Evolutionary conservation across 2,329 filamentous ascomycete species (phyloP), one percentile per base, ranked within the genome.

Genomic region (Aureobasidium sp.): DNA sequence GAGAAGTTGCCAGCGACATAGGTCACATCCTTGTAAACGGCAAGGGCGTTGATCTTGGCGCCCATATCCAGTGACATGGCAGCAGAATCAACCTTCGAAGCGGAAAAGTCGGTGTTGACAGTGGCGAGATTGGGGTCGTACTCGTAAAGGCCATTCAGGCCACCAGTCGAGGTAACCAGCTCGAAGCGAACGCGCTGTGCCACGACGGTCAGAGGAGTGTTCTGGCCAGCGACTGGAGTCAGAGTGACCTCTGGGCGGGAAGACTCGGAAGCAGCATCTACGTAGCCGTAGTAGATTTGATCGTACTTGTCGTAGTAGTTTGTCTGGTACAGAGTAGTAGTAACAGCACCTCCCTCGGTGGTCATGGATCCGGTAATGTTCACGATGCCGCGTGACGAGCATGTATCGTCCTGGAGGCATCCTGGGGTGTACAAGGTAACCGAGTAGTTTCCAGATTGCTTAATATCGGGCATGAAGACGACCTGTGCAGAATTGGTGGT

Each of bases 221-320:
- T 76, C 73, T 91, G 88, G 42, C 83, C 86, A 36, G 81, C 73
- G 25, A 85, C 78, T 5, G 93, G 89, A 0, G 85, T 82, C 48
- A 99, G 77, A 0, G 89, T 96, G 58, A 99, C 86, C 5, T 84
- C 84, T 15, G 93, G 91, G 45, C 86, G 86, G 79, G 97, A 97
- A 22, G 82, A 83, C 65, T 78, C 79, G 11, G 84, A 87, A 59
- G 83, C 86, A 60, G 87, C 86, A 71, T 97, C 91, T 60, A 99
- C 85, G 67, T 86, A 86, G 51, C 92, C 94, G 67, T 87, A 88
- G 75, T 91, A 96, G 63, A 99, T 86, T 67, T 90, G 87, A 71
- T 99, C 94, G 71, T 96, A 97, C 75, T 99, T 99, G 79, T 97
- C 93, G 73, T 87, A 95, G 72, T 95, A 84, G 76, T 99, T 99